phyloP scores from a whole-genome alignment of 495 filamentous ascomycete species.

The Lepraria neglecta region DNA sequence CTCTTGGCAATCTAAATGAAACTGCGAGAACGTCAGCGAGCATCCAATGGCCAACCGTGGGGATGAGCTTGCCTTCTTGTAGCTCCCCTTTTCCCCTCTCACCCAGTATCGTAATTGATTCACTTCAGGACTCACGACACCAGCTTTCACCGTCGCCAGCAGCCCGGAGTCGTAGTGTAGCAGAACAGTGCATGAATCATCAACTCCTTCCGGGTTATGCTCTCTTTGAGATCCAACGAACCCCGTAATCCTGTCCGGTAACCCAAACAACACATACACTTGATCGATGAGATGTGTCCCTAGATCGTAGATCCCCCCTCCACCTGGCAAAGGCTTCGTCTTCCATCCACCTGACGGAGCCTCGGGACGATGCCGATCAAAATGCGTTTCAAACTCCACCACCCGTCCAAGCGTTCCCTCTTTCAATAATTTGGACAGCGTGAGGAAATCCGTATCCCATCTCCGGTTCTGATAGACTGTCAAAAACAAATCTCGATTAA shows the following conservation, averaged over 20 bases:
- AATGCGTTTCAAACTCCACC: slow-evolving; percentile 78
- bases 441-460: slow-evolving; percentile 80
- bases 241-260: slow-evolving; percentile 61
- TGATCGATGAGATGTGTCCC: slow-evolving; percentile 83
- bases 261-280: slow-evolving; percentile 68
- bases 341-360: slow-evolving; percentile 59
- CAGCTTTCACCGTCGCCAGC: slow-evolving; percentile 62
- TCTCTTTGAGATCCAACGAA: slow-evolving; percentile 61
- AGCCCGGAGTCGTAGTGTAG: slow-evolving; percentile 57
- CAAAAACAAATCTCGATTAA: slow-evolving; percentile 53
- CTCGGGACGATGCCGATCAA: slow-evolving; percentile 67
- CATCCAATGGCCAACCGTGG: background rate
- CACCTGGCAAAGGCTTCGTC: slow-evolving; percentile 57
- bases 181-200: slow-evolving; percentile 64
- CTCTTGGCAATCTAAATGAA: slow-evolving; percentile 73
- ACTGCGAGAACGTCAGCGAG: slow-evolving; percentile 30
- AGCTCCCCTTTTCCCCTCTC: slow-evolving; percentile 72
- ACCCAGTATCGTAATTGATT: slow-evolving; percentile 76
- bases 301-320: slow-evolving; percentile 73
- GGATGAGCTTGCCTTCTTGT: slow-evolving; percentile 52
- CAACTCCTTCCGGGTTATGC: slow-evolving; percentile 49
- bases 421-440: slow-evolving; percentile 40
- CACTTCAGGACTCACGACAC: slow-evolving; percentile 61
- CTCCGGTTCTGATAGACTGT: slow-evolving; percentile 88
- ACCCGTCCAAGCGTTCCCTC: slow-evolving; percentile 53